Conservation (phyloP, 1,139 yeast species). For the Geotrichum cucujoidarum region DNA sequence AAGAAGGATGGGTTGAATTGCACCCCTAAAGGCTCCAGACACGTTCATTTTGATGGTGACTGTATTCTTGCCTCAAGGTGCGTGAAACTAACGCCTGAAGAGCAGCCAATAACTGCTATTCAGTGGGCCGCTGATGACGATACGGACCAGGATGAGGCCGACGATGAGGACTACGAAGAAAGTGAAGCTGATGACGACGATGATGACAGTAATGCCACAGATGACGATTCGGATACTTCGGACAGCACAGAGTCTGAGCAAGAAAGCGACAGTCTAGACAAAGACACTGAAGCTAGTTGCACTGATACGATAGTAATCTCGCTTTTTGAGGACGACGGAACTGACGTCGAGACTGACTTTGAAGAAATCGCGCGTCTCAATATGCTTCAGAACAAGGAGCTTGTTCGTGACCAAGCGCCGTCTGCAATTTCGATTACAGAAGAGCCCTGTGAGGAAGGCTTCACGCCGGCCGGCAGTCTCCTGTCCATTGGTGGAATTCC, state of each 20-base stretch:
- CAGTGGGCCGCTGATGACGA: constrained; percentile 3
- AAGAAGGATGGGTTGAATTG: background rate
- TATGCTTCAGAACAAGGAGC: constrained; percentile 4
- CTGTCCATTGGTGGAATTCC: constrained; percentile 7
- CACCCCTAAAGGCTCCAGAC: background rate
- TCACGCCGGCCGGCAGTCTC: background rate
- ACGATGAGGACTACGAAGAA: constrained; percentile 11
- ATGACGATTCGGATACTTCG: constrained; percentile 1
- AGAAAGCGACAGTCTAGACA: background rate
- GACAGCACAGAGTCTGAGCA: background rate
- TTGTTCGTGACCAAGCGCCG: background rate
- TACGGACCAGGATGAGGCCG: constrained; percentile 3
- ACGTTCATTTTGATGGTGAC: constrained; percentile 1
- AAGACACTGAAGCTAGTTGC: background rate
- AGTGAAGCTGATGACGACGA: constrained; percentile 1
- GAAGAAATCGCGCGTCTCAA: constrained; percentile 11
- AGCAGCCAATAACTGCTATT: background rate
- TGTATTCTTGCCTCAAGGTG: constrained; percentile 11
- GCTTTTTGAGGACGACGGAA: background rate
- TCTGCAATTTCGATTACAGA: constrained; percentile 8
- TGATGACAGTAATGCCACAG: constrained; percentile 1
- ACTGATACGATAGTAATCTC: too few relatives aligned
- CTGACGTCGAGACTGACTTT: constrained; percentile 7
- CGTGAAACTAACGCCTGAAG: background rate
- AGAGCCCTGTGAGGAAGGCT: background rate